Evolutionary conservation across 2,329 filamentous ascomycete genomes (phyloP).

Genomic region (Pyrenophora seminiperda): DNA sequence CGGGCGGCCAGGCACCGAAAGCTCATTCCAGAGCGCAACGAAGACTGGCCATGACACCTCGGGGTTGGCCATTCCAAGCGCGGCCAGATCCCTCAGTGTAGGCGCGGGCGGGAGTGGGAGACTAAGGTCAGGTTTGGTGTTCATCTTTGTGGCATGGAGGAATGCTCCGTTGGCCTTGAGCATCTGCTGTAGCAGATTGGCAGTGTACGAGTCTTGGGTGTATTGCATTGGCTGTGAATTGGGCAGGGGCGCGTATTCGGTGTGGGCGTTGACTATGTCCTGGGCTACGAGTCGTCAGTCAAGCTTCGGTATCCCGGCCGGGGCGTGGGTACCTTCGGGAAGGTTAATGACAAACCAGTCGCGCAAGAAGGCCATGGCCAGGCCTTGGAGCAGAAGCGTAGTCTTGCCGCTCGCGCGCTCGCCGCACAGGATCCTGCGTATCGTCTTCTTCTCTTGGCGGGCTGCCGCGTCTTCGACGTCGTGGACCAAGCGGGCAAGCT

Average conservation of each 20-base stretch:
- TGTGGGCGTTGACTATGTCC: slow-evolving; percentile 79
- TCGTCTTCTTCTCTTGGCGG: slow-evolving; percentile 57
- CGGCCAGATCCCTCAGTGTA: slow-evolving; percentile 70
- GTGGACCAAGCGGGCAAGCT: slow-evolving; percentile 61
- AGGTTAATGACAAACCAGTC: slow-evolving; percentile 88
- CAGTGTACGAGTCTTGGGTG: slow-evolving; percentile 77
- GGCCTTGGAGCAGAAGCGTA: slow-evolving; percentile 79
- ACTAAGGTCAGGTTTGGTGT: slow-evolving; percentile 62
- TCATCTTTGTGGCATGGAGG: slow-evolving; percentile 60
- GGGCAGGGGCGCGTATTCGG: slow-evolving; percentile 75
- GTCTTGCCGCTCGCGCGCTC: slow-evolving; percentile 82
- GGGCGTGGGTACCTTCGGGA: slow-evolving; percentile 72
- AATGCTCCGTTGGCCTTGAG: slow-evolving; percentile 71
- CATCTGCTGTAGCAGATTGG: slow-evolving; percentile 75
- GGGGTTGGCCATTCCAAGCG: slow-evolving; percentile 71
- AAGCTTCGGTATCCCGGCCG: not conserved
- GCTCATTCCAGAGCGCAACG: slow-evolving; percentile 79
- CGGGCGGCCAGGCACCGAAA: slow-evolving; percentile 63
- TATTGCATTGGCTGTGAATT: slow-evolving; percentile 63
- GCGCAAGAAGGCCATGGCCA: slow-evolving; percentile 79
- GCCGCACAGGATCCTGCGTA: slow-evolving; percentile 73
- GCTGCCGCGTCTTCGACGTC: slow-evolving; percentile 63
- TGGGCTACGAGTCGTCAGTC: slow-evolving; percentile 62
- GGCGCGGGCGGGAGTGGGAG: slow-evolving; percentile 63
- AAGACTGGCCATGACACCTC: slow-evolving; percentile 83